Conservation (phyloP, 116 monocot species). For the Phalaenopsis hybrid region DNA sequence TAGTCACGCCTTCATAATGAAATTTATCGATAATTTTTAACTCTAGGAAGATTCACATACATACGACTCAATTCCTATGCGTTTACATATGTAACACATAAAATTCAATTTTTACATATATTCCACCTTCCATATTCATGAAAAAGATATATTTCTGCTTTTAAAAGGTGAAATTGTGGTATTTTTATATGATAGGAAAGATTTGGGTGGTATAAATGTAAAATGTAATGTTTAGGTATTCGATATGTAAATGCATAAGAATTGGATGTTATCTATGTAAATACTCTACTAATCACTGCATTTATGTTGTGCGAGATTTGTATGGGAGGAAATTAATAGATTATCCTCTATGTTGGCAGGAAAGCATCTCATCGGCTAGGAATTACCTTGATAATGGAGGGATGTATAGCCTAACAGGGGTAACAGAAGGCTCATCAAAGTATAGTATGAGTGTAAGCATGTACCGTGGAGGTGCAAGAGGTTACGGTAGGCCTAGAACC, state of each 20-base stretch:
- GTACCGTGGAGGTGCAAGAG: constrained; percentile 68
- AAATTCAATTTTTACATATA: too few relatives aligned
- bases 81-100: too few relatives aligned
- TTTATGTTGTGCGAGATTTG: neutral
- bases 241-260: too few relatives aligned
- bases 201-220: too few relatives aligned
- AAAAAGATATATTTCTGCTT: too few relatives aligned
- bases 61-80: too few relatives aligned
- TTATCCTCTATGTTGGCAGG: constrained; percentile 23
- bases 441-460: constrained; percentile 85
- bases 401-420: constrained; percentile 55
- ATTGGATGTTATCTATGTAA: too few relatives aligned
- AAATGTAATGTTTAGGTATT: too few relatives aligned
- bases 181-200: too few relatives aligned
- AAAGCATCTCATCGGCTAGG: constrained; percentile 73
- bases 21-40: neutral
- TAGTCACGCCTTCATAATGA: neutral
- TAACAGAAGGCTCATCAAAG: constrained; percentile 44
- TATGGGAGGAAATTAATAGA: neutral
- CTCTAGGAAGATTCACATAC: neutral
- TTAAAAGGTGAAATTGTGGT: too few relatives aligned
- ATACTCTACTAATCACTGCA: neutral
- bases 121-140: too few relatives aligned
- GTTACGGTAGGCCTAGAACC: constrained; percentile 71
- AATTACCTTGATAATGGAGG: constrained; percentile 87